Evolutionary conservation across 2,329 filamentous ascomycete species (phyloP).

Genomic region (Venturia carpophila): DNA sequence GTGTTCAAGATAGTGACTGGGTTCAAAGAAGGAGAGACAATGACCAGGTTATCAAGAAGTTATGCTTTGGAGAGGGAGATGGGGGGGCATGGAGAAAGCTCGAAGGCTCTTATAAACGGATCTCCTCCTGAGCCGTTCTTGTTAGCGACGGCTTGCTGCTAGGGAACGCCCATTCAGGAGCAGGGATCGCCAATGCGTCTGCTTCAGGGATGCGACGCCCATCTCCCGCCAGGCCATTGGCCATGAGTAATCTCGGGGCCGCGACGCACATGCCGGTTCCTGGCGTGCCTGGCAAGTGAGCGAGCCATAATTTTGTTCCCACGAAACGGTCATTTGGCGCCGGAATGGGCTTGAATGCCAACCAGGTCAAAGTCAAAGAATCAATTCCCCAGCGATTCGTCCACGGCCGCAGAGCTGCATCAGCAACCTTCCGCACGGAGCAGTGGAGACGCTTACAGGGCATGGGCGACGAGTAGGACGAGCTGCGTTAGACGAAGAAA

Average conservation of each 20-base stretch:
- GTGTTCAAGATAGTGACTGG: background rate
- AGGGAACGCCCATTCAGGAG: background rate
- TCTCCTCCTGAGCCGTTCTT: conserved; percentile 10
- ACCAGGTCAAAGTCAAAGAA: conserved; percentile 2
- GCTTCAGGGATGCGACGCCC: conserved; percentile 5
- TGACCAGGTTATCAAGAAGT: conserved; percentile 5
- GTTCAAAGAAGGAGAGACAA: conserved; percentile 10
- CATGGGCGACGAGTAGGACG: background rate
- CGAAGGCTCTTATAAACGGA: background rate
- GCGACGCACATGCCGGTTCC: background rate
- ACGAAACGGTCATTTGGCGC: background rate
- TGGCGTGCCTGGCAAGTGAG: conserved; percentile 9
- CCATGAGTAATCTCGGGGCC: background rate
- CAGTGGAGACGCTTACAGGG: background rate
- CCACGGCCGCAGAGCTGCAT: background rate
- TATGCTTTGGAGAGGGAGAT: background rate
- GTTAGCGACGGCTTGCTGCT: conserved; percentile 9
- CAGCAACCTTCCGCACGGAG: background rate
- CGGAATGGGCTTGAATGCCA: background rate
- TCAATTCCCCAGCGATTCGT: background rate
- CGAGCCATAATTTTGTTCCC: background rate
- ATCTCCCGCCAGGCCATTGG: background rate
- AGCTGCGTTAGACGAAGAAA: conserved; percentile 4
- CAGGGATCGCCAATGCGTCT: conserved; percentile 8
- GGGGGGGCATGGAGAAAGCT: background rate